Conservation (phyloP, 176 grass and related monocot genomes). For the Musa troglodytarum region DNA sequence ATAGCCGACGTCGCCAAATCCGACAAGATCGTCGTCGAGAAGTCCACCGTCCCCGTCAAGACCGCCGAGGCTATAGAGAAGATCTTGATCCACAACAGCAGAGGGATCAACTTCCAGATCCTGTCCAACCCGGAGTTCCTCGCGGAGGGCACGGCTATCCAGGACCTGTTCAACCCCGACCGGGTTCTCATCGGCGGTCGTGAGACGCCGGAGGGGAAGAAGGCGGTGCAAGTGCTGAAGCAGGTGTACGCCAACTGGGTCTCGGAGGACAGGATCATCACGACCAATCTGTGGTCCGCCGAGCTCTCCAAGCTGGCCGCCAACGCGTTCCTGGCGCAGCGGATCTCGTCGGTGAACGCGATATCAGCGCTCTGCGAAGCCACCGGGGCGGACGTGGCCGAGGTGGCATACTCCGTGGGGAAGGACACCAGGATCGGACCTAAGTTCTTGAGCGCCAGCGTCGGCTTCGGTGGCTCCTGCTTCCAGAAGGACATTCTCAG, state of each 20-base stretch:
- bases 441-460: no score
- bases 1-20: neutral
- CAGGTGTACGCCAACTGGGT: neutral
- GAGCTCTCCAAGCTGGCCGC: neutral
- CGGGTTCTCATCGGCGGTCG: neutral
- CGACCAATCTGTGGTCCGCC: neutral
- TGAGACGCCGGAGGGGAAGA: neutral
- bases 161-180: neutral
- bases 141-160: no score
- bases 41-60: slow-evolving; percentile 1
- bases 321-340: no score
- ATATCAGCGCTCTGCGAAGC: no score
- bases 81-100: neutral
- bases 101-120: no score
- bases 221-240: neutral
- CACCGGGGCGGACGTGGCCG: no score
- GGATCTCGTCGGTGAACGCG: no score
- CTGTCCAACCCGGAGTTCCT: no score
- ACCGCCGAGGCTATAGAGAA: neutral
- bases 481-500: no score
- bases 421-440: no score
- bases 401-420: no score
- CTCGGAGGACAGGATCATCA: neutral
- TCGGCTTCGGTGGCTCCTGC: no score
- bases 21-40: neutral